Base-by-base conservation (phyloP, 805 yeast species). In the Yamadazyma insecticola region DNA sequence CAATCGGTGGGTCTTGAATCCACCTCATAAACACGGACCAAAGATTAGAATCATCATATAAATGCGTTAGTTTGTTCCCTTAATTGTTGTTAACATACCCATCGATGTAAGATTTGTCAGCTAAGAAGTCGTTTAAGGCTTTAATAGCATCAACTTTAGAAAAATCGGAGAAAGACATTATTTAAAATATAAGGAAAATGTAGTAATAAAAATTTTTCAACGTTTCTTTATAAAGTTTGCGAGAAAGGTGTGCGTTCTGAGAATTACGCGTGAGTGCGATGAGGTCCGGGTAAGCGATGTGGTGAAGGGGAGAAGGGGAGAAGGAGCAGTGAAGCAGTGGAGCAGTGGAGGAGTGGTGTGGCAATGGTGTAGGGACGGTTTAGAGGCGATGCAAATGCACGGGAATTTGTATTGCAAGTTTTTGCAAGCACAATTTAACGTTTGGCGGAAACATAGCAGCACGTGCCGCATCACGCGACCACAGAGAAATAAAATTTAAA, bases 1-100 rank as follows among this genome's bases (percentile, higher is more conserved):
- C 95, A 86, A 80, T 53, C 78, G 79, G 84, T 81, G 89, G 95
- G 94, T 81, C 90, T 83, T 83, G 76, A 80, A 67, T 70, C 86
- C 94, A 80, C 88, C 84, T 86, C 95, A 77, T 81, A 81, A 85
- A 85, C 94, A 84, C 89, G 94, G 94, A 84, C 94, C 94, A 84
- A 81, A 65, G 70, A 64, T 72, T 53, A 58, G 56, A 69, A 67
- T 82, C 88, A 82, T 80, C 86, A 79, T 73, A 33, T 28, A 15
- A 22, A 18, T 6, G 10, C 21, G 10, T 15, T 24, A 13, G 10
- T 20, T 20, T 3, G 22, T 18, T 24, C 11, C 6, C 16, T 14
- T 4, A 20, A 16, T 14, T 10, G n/a, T 5, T 13, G 5, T 26
- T 22, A 31, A 84, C 95, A 67, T 82, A 86, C 95, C 96, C 96